These are phyloP conservation scores for Metarhizium brunneum DNA, from an alignment of 2,329 filamentous ascomycete genomes.

Conservation along the genomic window DNA sequence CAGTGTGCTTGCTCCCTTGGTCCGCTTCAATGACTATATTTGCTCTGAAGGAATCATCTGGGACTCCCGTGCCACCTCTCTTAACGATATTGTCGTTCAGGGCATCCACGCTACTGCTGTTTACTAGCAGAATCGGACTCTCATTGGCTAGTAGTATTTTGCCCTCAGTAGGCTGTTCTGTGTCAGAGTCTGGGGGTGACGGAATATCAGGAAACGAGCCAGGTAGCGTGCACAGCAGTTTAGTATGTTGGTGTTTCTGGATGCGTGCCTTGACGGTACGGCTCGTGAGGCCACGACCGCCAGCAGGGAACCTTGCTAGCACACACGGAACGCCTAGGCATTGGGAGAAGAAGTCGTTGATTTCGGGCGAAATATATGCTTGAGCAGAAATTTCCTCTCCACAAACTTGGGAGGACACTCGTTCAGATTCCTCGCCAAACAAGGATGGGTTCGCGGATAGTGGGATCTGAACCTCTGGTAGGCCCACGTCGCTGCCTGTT, in stretches of 20 bases:
- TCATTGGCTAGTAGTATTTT: conserved; percentile 83
- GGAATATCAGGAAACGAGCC: conserved; percentile 45
- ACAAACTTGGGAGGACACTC: conserved; percentile 61
- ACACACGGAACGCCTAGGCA: conserved; percentile 71
- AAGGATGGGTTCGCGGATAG: conserved; percentile 58
- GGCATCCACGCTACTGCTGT: conserved; percentile 65
- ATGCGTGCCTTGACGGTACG: conserved; percentile 66
- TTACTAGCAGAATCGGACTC: conserved; percentile 82
- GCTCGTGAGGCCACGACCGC: conserved; percentile 46
- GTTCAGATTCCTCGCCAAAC: conserved; percentile 33
- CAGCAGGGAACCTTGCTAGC: conserved; percentile 73
- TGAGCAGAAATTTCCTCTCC: conserved; percentile 67
- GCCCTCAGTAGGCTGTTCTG: conserved; percentile 27
- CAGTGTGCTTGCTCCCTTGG: conserved; percentile 24
- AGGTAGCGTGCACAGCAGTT: conserved; percentile 27
- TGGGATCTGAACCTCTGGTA: conserved; percentile 40
- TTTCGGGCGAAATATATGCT: conserved; percentile 54
- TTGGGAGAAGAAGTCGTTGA: conserved; percentile 70
- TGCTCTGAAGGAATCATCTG: conserved; percentile 72
- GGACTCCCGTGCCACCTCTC: conserved; percentile 53
- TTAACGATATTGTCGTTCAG: conserved; percentile 64
- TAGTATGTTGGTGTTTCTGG: conserved; percentile 42
- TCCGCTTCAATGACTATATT: conserved; percentile 63
- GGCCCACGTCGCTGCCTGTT: background rate
- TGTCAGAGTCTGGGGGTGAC: conserved; percentile 49